phyloP scores from a whole-genome alignment of 345 rosid genomes.

The Sisymbrium irio region DNA sequence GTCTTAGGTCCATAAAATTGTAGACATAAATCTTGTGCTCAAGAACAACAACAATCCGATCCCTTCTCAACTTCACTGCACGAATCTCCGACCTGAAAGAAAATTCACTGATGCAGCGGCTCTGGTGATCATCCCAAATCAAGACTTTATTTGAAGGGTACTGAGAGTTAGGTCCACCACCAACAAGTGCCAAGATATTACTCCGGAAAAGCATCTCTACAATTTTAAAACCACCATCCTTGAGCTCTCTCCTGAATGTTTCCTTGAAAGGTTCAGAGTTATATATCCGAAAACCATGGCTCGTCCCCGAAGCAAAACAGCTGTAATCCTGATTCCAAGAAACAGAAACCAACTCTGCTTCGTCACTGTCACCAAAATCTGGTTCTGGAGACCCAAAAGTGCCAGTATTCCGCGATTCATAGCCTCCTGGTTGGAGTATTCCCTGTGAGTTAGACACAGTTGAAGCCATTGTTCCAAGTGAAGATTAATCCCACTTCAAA shows the following conservation, averaged over 20 bases:
- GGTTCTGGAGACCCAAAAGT: constrained; percentile 34
- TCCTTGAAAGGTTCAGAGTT: constrained; percentile 81
- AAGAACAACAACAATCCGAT: constrained; percentile 74
- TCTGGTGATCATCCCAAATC: constrained; percentile 92
- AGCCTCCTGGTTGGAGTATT: constrained; percentile 29
- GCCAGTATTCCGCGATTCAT: constrained; percentile 29
- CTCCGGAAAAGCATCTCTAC: constrained; percentile 94
- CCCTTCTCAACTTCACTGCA: constrained; percentile 71
- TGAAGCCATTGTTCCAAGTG: constrained; percentile 48
- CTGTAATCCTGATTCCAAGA: constrained; percentile 91
- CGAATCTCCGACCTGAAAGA: constrained; percentile 78
- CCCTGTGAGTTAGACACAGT: constrained; percentile 43
- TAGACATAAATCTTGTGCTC: constrained; percentile 86
- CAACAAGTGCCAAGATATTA: constrained; percentile 87
- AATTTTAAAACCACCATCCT: constrained; percentile 70
- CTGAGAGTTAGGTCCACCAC: constrained; percentile 64
- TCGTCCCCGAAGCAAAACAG: constrained; percentile 81
- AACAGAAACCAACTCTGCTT: constrained; percentile 58
- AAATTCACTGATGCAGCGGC: constrained; percentile 80
- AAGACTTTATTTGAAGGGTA: constrained; percentile 80
- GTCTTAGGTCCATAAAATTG: constrained; percentile 68
- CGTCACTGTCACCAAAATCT: constrained; percentile 40
- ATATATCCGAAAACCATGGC: constrained; percentile 73
- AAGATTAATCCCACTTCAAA: not conserved
- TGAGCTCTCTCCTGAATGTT: constrained; percentile 62